Base-by-base conservation (phyloP, 495 filamentous ascomycete genomes). In the Annulohypoxylon nitens region DNA sequence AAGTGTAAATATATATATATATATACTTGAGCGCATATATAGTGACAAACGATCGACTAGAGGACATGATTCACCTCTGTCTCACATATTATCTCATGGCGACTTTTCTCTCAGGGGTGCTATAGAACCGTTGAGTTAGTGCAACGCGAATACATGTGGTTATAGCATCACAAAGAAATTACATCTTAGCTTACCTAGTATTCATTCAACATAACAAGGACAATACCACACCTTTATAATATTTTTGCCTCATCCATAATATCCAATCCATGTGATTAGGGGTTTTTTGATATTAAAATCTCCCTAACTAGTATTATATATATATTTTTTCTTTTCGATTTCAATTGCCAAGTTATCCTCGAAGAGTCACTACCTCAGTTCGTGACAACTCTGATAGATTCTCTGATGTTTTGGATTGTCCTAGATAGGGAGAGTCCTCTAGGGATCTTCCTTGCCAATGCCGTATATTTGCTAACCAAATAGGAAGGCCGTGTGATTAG, bases 401-500 rank as follows among this genome's bases (percentile, higher is more conserved):
- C 5, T 16, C 37, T 7, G 30, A 18, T 54, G 51, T 36, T 37
- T 33, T 33, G 9, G 8, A 37, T 37, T 20, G 9, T 57, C 57
- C 36, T 2, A 36, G 36, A 26, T 36, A 30, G 23, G 18, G n/a
- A 25, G 16, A 18, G 6, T 54, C 7, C 4, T 14, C 34, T 16
- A 43, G 30, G 25, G 18, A 12, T 61, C 18, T 9, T 68, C 16
- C 20, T 23, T 61, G 11, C 41, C 33, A 20, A 43, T 7, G n/a
- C 10, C 6, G 63, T 48, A 61, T 64, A 37, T 53, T 60, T 30
- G 39, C 33, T 33, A 36, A 53, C 34, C 3, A 25, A 55, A 11
- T 16, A 41, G 26, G 30, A 50, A 54, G 34, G 26, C 65, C 30
- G 66, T 66, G 61, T 74, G 55, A 60, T 69, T 45, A 64, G 37